Percentiles rank a stretch among this genome's conserved stretches.
These are phyloP conservation scores for Diaporthe capsici DNA, from an alignment of 2,329 filamentous ascomycete genomes.

Conservation along the genomic window DNA sequence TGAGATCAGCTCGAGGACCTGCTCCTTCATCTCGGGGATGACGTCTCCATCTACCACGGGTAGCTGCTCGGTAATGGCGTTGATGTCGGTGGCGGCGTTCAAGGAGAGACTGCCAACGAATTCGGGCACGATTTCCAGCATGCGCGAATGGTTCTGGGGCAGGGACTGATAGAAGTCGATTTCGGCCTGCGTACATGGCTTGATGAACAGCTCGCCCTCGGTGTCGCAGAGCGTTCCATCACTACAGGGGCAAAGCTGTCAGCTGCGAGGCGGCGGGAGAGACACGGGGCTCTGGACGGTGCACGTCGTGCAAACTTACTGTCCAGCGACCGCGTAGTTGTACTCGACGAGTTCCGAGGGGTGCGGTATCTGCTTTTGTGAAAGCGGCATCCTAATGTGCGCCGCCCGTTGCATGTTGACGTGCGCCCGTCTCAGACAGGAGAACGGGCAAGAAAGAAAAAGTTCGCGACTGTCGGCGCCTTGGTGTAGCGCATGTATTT, in stretches of 20 bases:
- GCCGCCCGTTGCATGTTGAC: constrained; percentile 25
- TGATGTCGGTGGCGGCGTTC: constrained; percentile 65
- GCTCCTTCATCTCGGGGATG: constrained; percentile 58
- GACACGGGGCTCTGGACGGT: neutral
- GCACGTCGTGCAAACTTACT: constrained; percentile 70
- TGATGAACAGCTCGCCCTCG: constrained; percentile 89
- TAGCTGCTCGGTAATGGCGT: constrained; percentile 64
- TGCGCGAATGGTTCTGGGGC: constrained; percentile 76
- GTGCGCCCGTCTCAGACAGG: constrained; percentile 25
- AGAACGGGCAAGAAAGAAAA: constrained; percentile 31
- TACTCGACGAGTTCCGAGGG: constrained; percentile 76
- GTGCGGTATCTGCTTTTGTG: constrained; percentile 62
- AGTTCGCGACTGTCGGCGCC: constrained; percentile 12
- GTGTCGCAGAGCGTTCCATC: constrained; percentile 90
- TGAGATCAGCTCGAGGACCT: constrained; percentile 47
- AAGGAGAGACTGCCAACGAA: constrained; percentile 86
- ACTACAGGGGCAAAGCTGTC: constrained; percentile 61
- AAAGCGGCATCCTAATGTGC: constrained; percentile 45
- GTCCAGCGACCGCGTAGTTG: constrained; percentile 84
- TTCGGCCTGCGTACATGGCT: constrained; percentile 90
- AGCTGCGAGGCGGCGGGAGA: constrained; percentile 34
- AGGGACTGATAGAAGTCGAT: constrained; percentile 88
- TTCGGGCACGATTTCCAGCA: constrained; percentile 85
- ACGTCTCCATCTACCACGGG: constrained; percentile 60
- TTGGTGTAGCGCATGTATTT: constrained; percentile 37